Evolutionary conservation across 176 grass and related monocot genomes (phyloP).

Genomic region (Triticum monococcum): DNA sequence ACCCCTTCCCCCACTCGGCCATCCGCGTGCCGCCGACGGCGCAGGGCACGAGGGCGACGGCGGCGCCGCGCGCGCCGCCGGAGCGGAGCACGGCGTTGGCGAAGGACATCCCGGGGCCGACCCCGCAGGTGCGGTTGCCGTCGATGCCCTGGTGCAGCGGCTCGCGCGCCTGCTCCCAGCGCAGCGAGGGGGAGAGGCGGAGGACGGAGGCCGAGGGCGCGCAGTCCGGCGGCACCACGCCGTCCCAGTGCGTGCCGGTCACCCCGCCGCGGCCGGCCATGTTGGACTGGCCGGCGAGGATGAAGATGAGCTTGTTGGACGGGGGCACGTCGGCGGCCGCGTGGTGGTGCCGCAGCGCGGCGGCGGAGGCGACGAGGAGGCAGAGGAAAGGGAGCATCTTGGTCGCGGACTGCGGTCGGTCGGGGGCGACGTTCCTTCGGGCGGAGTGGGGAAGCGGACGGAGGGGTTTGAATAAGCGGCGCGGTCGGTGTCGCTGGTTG

Average conservation of each 20-base stretch:
- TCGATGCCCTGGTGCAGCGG: slow-evolving; percentile 87
- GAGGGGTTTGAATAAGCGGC: neutral
- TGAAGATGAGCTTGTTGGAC: slow-evolving; percentile 59
- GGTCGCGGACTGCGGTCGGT: neutral
- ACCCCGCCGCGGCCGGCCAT: slow-evolving; percentile 89
- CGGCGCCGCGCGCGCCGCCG: neutral
- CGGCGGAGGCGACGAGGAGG: slow-evolving; percentile 5
- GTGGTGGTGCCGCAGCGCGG: neutral
- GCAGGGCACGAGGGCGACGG: slow-evolving; percentile 73
- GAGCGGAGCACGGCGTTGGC: slow-evolving; percentile 55
- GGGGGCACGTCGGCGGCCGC: slow-evolving; percentile 12
- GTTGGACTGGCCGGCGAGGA: slow-evolving; percentile 84
- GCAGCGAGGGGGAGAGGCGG: slow-evolving; percentile 46
- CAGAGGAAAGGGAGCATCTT: neutral
- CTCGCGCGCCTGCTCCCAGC: slow-evolving; percentile 64
- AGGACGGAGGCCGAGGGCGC: slow-evolving; percentile 43
- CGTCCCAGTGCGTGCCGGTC: slow-evolving; percentile 46
- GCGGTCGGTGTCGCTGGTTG: neutral
- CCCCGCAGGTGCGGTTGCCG: slow-evolving; percentile 62
- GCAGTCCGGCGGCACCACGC: slow-evolving; percentile 44
- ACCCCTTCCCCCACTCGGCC: slow-evolving; percentile 52
- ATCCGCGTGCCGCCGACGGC: slow-evolving; percentile 66
- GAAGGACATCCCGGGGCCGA: slow-evolving; percentile 79
- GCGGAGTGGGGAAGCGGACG: neutral
- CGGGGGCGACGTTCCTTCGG: neutral